Conservation (phyloP, 495 filamentous ascomycete genomes). For the Amorphotheca resinae region DNA sequence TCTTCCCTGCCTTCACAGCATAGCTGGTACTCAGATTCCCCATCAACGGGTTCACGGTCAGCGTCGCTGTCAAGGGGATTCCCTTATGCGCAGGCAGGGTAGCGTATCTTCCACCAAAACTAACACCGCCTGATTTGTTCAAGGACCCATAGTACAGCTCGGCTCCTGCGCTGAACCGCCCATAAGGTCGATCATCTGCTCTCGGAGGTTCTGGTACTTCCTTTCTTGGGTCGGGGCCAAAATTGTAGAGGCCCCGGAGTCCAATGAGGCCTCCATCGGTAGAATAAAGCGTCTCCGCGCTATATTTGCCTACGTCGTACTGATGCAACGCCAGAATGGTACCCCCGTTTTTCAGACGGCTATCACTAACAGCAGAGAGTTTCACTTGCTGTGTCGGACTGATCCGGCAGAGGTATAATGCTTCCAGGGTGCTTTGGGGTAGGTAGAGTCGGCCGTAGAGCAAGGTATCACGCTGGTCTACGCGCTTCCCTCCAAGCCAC, state of each 20-base stretch:
- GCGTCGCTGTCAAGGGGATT: conserved; percentile 80
- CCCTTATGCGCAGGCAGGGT: conserved; percentile 80
- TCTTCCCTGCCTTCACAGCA: conserved; percentile 68
- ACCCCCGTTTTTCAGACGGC: conserved; percentile 58
- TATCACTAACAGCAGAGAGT: conserved; percentile 70
- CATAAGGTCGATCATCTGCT: conserved; percentile 39
- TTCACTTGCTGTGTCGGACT: conserved; percentile 68
- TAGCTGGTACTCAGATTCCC: conserved; percentile 84
- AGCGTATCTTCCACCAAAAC: conserved; percentile 70
- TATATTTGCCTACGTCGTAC: conserved; percentile 79
- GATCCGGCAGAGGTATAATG: conserved; percentile 70
- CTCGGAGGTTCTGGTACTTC: conserved; percentile 17
- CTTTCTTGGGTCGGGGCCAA: conserved; percentile 63
- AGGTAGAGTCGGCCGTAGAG: conserved; percentile 86
- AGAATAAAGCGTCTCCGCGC: conserved; percentile 80
- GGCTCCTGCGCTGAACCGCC: conserved; percentile 68
- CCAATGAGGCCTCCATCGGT: conserved; percentile 86
- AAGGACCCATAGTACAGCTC: conserved; percentile 90
- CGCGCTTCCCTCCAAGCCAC: conserved; percentile 34
- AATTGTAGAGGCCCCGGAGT: conserved; percentile 84
- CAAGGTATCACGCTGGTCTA: conserved; percentile 45
- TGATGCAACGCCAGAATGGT: conserved; percentile 70
- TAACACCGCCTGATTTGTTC: conserved; percentile 77
- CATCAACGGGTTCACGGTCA: conserved; percentile 85
- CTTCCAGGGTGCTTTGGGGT: conserved; percentile 73